Conservation (phyloP, 148 eudicot species). For the Diospyros kaki region DNA sequence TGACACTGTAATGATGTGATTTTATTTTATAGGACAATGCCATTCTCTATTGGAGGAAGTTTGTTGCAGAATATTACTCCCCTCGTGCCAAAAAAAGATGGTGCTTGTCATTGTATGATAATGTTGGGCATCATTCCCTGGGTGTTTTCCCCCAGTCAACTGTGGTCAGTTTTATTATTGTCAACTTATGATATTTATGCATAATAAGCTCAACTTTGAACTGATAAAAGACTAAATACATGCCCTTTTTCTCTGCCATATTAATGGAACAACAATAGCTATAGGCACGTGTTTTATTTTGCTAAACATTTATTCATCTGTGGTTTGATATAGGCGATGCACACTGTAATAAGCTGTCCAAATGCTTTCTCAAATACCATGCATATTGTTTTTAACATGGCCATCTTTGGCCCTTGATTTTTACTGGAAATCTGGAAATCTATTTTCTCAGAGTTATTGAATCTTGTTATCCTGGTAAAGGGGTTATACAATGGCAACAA, state of each 20-base stretch:
- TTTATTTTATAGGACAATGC: conserved; percentile 56
- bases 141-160: conserved; percentile 91
- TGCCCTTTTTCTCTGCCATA: background rate
- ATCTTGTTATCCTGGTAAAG: background rate
- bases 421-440: background rate
- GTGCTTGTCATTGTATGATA: conserved; percentile 87
- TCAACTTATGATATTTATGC: background rate
- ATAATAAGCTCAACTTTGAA: background rate
- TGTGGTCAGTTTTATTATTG: conserved; percentile 45
- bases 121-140: conserved; percentile 84
- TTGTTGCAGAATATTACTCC: conserved; percentile 86
- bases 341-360: background rate
- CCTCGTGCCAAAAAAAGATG: conserved; percentile 97
- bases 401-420: background rate
- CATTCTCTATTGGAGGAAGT: conserved; percentile 90
- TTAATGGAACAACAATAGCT: background rate
- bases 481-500: background rate
- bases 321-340: too few species aligned
- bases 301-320: too few species aligned
- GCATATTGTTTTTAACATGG: background rate
- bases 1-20: conserved; percentile 11
- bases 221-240: background rate
- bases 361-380: background rate
- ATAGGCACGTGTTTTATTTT: too few species aligned
- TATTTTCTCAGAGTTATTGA: background rate